These are phyloP conservation scores for Ascochyta rabiei DNA, from an alignment of 2,329 filamentous ascomycete species.

Conservation along the genomic window DNA sequence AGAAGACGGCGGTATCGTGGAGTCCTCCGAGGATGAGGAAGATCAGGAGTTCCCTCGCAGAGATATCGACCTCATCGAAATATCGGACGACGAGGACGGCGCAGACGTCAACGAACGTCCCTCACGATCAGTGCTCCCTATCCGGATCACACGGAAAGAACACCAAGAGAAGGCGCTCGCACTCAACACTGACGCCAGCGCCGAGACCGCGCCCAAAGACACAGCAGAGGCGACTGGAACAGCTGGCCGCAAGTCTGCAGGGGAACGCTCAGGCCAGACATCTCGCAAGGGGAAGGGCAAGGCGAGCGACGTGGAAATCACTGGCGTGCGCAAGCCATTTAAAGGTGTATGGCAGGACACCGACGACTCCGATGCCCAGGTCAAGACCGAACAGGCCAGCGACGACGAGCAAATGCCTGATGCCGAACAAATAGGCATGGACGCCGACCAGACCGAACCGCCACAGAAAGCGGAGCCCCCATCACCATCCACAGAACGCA, in stretches of 20 bases:
- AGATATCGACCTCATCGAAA: constrained; percentile 65
- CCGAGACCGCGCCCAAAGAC: constrained; percentile 52
- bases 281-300: constrained; percentile 49
- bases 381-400: constrained; percentile 63
- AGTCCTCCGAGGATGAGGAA: constrained; percentile 58
- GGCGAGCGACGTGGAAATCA: constrained; percentile 52
- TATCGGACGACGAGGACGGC: constrained; percentile 61
- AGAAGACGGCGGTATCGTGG: constrained; percentile 51
- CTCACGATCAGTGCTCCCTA: constrained; percentile 48
- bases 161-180: constrained; percentile 61
- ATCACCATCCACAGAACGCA: constrained; percentile 45
- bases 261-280: constrained; percentile 24
- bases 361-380: constrained; percentile 46
- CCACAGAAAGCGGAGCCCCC: constrained; percentile 35
- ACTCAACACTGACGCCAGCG: constrained; percentile 61
- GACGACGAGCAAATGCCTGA: constrained; percentile 50
- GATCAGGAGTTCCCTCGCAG: constrained; percentile 53
- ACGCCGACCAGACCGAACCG: constrained; percentile 11
- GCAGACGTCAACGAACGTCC: constrained; percentile 26
- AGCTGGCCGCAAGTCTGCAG: constrained; percentile 27
- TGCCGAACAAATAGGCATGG: constrained; percentile 34
- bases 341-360: constrained; percentile 54
- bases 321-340: constrained; percentile 49
- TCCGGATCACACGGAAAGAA: constrained; percentile 62
- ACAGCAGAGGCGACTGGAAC: constrained; percentile 42